Base-by-base conservation (phyloP, 108 stramenopile genomes). In the Aurantiochytrium sp. region DNA sequence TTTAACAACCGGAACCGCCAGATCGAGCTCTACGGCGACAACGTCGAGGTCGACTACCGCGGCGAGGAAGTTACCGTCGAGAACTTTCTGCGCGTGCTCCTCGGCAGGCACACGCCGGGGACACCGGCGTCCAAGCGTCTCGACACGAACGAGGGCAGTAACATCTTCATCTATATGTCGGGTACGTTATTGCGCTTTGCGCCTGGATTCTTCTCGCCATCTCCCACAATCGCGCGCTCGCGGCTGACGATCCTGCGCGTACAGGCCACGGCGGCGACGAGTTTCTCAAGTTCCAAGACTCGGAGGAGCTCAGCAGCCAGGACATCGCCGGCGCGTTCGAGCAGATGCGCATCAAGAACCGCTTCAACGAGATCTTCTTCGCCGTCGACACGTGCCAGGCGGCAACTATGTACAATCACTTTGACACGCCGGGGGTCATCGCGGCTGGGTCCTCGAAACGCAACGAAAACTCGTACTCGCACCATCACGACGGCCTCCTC, bases 261-360 rank as follows among this genome's bases (percentile, higher is more conserved):
- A 96, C 97, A 52, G 98, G 98, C 30, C 98, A 99, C 89, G 98
- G 98, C 10, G 98, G 98, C 19, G 96, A 98, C 90, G 95, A 90
- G 87, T 98, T 98, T 89, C 95, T 98, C 89, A 97, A 97, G 91
- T 98, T 99, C 87, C 97, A 97, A 90, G 97, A 98, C 92, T 91
- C 91, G 32, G 97, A 98, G 89, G 98, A 98, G 89, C 65, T 98
- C 34, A 95, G 92, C 88, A 91, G 95, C 3, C 73, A 93, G 68
- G 96, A 97, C 87, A 86, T 97, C 54, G 89, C 94, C 54, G 87
- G 86, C 2, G 90, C 93, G 24, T 90, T 97, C 73, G 89, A 93
- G 34, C 91, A 93, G 87, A 93, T 96, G 96, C 68, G 94, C 36
- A 55, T 87, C 41, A 87, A 91, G 52, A 89, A 90, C 48, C 88